Conservation (phyloP, 129 eudicot genomes). For the Pulicaria dysenterica region DNA sequence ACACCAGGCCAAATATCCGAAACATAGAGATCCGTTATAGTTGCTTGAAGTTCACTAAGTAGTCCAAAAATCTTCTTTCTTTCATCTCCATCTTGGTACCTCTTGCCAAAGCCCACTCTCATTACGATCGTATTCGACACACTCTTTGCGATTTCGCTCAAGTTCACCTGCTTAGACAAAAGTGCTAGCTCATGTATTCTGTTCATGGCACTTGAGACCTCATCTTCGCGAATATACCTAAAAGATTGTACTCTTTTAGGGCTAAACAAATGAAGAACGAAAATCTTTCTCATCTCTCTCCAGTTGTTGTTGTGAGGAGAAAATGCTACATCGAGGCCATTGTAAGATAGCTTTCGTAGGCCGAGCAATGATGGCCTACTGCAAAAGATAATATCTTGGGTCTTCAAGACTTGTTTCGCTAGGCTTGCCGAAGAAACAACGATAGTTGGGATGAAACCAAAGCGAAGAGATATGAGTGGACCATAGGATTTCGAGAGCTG, state of each 20-base stretch:
- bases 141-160: slow-evolving; percentile 19
- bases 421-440: slow-evolving; percentile 40
- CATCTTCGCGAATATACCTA: slow-evolving; percentile 32
- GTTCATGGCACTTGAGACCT: slow-evolving; percentile 25
- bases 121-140: slow-evolving; percentile 13
- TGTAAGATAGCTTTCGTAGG: slow-evolving; percentile 33
- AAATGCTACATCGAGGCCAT: slow-evolving; percentile 32
- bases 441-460: slow-evolving; percentile 34
- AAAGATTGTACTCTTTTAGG: slow-evolving; percentile 36
- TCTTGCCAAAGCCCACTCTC: slow-evolving; percentile 36
- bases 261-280: slow-evolving; percentile 26
- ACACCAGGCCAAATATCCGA: slow-evolving; percentile 34
- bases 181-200: slow-evolving; percentile 11
- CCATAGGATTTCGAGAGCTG: slow-evolving; percentile 42
- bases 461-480: slow-evolving; percentile 32
- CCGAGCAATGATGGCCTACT: slow-evolving; percentile 32
- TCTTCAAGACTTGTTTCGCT: slow-evolving; percentile 35
- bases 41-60: slow-evolving; percentile 13
- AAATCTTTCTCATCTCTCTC: slow-evolving; percentile 43
- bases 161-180: slow-evolving; percentile 24
- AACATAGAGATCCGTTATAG: slow-evolving; percentile 3
- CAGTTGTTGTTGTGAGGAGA: slow-evolving; percentile 32
- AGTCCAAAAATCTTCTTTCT: slow-evolving; percentile 18
- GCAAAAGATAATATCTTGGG: slow-evolving; percentile 43
- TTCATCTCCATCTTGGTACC: slow-evolving; percentile 29